Percentiles rank a stretch among this genome's conserved stretches.
Evolutionary conservation across 768 basidiomycete genomes (phyloP).

Genomic region (Phlebiopsis flavidoalba): DNA sequence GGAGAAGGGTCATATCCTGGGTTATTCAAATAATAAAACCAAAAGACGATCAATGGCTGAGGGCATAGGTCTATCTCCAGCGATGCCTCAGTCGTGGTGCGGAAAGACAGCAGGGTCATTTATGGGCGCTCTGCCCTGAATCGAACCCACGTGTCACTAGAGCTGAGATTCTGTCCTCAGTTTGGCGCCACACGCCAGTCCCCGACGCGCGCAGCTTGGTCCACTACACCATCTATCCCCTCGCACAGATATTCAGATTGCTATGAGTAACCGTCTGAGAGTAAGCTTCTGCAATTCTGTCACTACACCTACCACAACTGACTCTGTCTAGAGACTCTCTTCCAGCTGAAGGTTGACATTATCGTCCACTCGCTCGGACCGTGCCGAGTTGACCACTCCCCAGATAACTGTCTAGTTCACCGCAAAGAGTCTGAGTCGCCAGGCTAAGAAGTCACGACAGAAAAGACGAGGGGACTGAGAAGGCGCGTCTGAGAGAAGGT

Average conservation of each 20-base stretch:
- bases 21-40: not conserved
- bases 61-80: slow-evolving; percentile 5
- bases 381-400: not conserved
- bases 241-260: not conserved
- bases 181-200: not conserved
- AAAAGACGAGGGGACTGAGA: slow-evolving; percentile 92
- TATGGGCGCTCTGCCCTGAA: not conserved
- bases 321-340: slow-evolving; percentile 78
- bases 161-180: not conserved
- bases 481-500: slow-evolving; percentile 92
- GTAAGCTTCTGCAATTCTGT: slow-evolving; percentile 44
- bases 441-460: slow-evolving; percentile 96
- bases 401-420: slow-evolving; percentile 66
- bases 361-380: not conserved
- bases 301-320: slow-evolving; percentile 18
- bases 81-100: not conserved
- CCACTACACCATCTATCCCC: not conserved
- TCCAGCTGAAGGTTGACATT: slow-evolving; percentile 83
- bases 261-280: slow-evolving; percentile 76
- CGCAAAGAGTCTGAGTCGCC: slow-evolving; percentile 88
- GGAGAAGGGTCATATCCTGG: slow-evolving; percentile 45
- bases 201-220: slow-evolving; percentile 1
- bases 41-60: slow-evolving; percentile 4
- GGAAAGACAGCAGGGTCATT: not conserved
- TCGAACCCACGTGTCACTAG: not conserved